These are phyloP conservation scores for Calocybe gambosa DNA, from an alignment of 1,284 basidiomycete species.

Conservation along the genomic window DNA sequence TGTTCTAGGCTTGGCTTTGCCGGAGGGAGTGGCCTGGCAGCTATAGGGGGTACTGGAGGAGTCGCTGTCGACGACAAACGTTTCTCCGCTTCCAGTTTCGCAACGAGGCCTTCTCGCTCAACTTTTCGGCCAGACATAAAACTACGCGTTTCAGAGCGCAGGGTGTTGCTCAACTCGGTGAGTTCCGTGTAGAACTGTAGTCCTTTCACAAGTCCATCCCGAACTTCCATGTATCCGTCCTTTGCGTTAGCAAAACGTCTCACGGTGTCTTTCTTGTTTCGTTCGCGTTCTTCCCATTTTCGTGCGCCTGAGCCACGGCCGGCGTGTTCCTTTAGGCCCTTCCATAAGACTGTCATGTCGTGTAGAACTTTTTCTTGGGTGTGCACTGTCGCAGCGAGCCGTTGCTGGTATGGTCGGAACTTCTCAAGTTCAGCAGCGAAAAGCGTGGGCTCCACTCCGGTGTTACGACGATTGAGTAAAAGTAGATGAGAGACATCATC, in stretches of 20 bases:
- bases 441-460: conserved; percentile 78
- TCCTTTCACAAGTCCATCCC: conserved; percentile 83
- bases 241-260: conserved; percentile 68
- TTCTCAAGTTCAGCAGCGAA: conserved; percentile 95
- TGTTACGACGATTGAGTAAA: conserved; percentile 85
- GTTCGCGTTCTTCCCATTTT: conserved; percentile 78
- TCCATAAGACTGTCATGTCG: conserved; percentile 68
- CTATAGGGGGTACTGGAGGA: conserved; percentile 36
- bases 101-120: conserved; percentile 67
- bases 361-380: conserved; percentile 70
- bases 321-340: conserved; percentile 65
- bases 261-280: conserved; percentile 68
- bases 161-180: conserved; percentile 54
- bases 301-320: conserved; percentile 66
- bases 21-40: conserved; percentile 35
- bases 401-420: conserved; percentile 86
- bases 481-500: conserved; percentile 97
- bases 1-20: conserved; percentile 43
- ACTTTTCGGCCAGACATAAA: conserved; percentile 63
- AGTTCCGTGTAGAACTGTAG: conserved; percentile 85
- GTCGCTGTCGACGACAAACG: conserved; percentile 42
- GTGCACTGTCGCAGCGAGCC: conserved; percentile 70
- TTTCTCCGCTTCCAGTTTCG: conserved; percentile 69
- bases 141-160: conserved; percentile 55
- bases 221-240: conserved; percentile 82